Evolutionary conservation across 306 rosid species (phyloP).

Genomic region (Dryas alaskensis): DNA sequence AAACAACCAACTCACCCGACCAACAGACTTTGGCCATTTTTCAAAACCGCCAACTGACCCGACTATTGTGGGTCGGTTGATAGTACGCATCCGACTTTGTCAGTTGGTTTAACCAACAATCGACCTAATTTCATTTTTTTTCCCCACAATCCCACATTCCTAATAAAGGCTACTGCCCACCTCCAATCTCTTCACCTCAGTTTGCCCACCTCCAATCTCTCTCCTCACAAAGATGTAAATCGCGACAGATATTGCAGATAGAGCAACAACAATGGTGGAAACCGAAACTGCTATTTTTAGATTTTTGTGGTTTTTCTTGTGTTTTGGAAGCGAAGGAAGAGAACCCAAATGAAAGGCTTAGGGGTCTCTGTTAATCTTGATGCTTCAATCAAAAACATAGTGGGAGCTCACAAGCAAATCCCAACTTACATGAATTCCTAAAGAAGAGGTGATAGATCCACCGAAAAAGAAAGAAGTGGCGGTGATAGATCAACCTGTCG

Average conservation of each 20-base stretch:
- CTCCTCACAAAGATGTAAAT: conserved; percentile 46
- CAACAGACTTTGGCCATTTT: too few relatives aligned
- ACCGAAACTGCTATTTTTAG: conserved; percentile 39
- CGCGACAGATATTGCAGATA: conserved; percentile 29
- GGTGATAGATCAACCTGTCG: too few relatives aligned
- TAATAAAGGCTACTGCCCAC: too few relatives aligned
- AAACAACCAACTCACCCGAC: too few relatives aligned
- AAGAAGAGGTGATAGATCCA: conserved; percentile 59
- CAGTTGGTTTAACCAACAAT: too few relatives aligned
- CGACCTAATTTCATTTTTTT: too few relatives aligned
- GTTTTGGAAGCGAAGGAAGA: conserved; percentile 59
- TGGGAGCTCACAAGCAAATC: conserved; percentile 90
- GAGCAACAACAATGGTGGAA: conserved; percentile 20
- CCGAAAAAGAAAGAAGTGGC: conserved; percentile 44
- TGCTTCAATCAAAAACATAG: conserved; percentile 80
- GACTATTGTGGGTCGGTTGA: too few relatives aligned
- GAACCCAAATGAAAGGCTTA: conserved; percentile 50
- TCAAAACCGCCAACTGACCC: too few relatives aligned
- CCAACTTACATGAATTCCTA: conserved; percentile 72
- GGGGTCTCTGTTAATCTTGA: conserved; percentile 57
- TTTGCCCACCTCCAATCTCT: neutral
- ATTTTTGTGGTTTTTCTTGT: conserved; percentile 50
- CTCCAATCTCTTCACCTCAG: too few relatives aligned
- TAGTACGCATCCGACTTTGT: too few relatives aligned
- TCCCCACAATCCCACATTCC: too few relatives aligned